These are phyloP conservation scores for Entophlyctis helioformis DNA, from an alignment of 192 early-diverging fungal species.

Conservation along the genomic window DNA sequence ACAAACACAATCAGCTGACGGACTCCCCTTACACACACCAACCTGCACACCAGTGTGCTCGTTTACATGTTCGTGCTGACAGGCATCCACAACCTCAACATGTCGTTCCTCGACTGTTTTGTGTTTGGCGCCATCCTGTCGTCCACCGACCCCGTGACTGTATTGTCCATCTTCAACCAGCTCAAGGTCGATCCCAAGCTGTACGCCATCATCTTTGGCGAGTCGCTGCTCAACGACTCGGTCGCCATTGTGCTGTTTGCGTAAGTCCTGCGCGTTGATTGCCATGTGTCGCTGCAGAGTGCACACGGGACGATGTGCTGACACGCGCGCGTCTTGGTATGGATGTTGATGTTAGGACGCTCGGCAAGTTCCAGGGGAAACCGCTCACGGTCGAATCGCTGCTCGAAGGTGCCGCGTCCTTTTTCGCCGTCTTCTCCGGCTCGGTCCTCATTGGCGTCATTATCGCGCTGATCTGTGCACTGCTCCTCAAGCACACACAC, in stretches of 20 bases:
- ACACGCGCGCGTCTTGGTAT: background rate
- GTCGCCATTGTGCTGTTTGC: conserved; percentile 94
- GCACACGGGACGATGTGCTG: background rate
- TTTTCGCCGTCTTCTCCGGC: conserved; percentile 71
- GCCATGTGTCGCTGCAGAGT: background rate
- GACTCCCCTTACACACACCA: too few species aligned
- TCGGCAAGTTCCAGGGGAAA: conserved; percentile 63
- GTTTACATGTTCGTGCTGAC: conserved; percentile 58
- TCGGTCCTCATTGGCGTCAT: conserved; percentile 74
- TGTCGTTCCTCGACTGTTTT: conserved; percentile 84
- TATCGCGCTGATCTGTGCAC: conserved; percentile 61
- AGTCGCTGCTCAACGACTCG: conserved; percentile 91
- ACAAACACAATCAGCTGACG: too few species aligned
- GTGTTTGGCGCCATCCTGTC: conserved; percentile 90
- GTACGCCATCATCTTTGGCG: conserved; percentile 95
- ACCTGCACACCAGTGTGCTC: conserved; percentile 30
- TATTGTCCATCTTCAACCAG: conserved; percentile 89
- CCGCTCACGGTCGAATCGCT: conserved; percentile 31
- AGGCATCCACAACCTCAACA: conserved; percentile 42
- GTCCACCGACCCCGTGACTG: conserved; percentile 94
- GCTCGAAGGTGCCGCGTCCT: conserved; percentile 40
- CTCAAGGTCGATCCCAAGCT: conserved; percentile 87
- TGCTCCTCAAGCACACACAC: conserved; percentile 80
- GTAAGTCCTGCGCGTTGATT: conserved; percentile 3
- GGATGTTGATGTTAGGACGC: conserved; percentile 31